Evolutionary conservation across 345 rosid genomes (phyloP).

Genomic region (Orychophragmus violaceus): DNA sequence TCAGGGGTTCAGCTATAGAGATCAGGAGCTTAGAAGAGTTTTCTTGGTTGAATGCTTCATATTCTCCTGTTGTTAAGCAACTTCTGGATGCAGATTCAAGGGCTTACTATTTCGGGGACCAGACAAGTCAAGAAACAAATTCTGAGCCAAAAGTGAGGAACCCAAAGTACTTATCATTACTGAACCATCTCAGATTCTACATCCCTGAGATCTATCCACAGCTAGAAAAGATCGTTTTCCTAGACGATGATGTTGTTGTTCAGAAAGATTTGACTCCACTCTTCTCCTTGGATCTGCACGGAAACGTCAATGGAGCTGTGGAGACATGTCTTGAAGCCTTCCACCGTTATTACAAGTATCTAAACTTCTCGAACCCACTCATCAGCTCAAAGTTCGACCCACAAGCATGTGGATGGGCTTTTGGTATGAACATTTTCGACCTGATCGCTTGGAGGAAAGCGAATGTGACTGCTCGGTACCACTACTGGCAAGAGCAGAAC

Average conservation of each 20-base stretch:
- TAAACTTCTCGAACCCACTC: constrained; percentile 82
- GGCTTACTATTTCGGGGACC: constrained; percentile 10
- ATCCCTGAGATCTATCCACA: constrained; percentile 89
- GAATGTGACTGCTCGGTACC: constrained; percentile 81
- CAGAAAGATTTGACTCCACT: constrained; percentile 92
- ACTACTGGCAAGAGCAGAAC: constrained; percentile 84
- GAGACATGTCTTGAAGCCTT: constrained; percentile 96
- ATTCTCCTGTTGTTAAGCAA: constrained; percentile 65
- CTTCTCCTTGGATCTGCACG: constrained; percentile 89
- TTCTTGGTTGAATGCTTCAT: constrained; percentile 79
- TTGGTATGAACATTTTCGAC: constrained; percentile 92
- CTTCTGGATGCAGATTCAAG: constrained; percentile 42
- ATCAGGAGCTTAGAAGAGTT: constrained; percentile 64
- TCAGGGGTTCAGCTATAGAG: constrained; percentile 73
- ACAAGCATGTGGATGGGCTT: constrained; percentile 99
- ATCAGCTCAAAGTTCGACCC: constrained; percentile 97
- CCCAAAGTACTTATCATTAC: constrained; percentile 59
- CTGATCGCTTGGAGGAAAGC: constrained; percentile 88
- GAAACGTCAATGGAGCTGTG: constrained; percentile 96
- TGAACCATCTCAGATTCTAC: constrained; percentile 91
- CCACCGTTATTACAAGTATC: constrained; percentile 94
- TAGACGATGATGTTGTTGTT: constrained; percentile 91
- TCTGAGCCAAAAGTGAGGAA: constrained; percentile 61
- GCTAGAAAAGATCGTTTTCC: constrained; percentile 85
- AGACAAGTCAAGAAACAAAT: constrained; percentile 39